A percentile compares a stretch with the other conserved stretches of the same genome.
These are phyloP conservation scores for Rosa hybrid DNA, from an alignment of 331 rosid species.

Conservation along the genomic window DNA sequence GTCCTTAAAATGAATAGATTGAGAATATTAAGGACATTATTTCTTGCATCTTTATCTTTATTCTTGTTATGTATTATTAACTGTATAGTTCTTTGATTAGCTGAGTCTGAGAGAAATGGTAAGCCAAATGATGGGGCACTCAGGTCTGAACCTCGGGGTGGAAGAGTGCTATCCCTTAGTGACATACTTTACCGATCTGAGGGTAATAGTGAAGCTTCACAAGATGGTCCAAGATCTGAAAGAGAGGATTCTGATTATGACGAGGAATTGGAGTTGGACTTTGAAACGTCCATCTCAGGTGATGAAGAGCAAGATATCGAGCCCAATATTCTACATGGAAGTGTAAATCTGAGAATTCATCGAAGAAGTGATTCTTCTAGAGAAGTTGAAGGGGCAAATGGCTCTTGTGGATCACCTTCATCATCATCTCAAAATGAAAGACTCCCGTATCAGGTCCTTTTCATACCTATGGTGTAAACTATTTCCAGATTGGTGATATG, in stretches of 20 bases:
- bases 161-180: slow-evolving; percentile 68
- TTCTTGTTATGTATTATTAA: slow-evolving; percentile 30
- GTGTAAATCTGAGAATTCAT: slow-evolving; percentile 85
- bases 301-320: slow-evolving; percentile 82
- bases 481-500: slow-evolving; percentile 16
- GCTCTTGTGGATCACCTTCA: slow-evolving; percentile 72
- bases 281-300: slow-evolving; percentile 85
- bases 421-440: slow-evolving; percentile 65
- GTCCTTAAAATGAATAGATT: not conserved
- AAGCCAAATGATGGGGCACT: slow-evolving; percentile 60
- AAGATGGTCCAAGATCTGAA: slow-evolving; percentile 88
- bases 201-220: slow-evolving; percentile 80
- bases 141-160: slow-evolving; percentile 66
- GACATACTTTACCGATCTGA: slow-evolving; percentile 82
- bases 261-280: slow-evolving; percentile 88
- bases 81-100: slow-evolving; percentile 44
- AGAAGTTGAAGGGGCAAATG: slow-evolving; percentile 66
- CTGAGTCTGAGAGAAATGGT: slow-evolving; percentile 65
- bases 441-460: slow-evolving; percentile 64
- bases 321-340: slow-evolving; percentile 76
- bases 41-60: slow-evolving; percentile 10
- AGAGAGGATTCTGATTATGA: slow-evolving; percentile 95
- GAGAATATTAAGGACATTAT: not conserved
- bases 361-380: slow-evolving; percentile 63
- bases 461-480: not conserved